Base-by-base conservation (phyloP, 2,329 filamentous ascomycete genomes). In the Aspergillus clavatus region DNA sequence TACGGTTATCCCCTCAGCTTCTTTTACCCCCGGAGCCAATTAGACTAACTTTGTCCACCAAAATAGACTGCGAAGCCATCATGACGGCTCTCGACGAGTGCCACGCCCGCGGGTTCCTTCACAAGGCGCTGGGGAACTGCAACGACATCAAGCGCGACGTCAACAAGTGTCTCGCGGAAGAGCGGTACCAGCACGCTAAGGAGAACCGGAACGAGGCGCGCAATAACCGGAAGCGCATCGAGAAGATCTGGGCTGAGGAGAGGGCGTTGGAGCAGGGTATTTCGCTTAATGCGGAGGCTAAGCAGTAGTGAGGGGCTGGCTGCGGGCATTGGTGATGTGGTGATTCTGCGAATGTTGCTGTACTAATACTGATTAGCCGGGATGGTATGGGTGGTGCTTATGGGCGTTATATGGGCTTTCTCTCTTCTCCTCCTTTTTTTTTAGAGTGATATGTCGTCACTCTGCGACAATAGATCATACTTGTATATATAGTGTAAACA, bases 31-130 rank as follows among this genome's bases (percentile, higher is more conserved):
- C n/a, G n/a, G n/a, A 5, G 38, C 40, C 26, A 27, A 18, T n/a
- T 40, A 35, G 11, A 47, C 41, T 53, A 48, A 50, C 18, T 22
- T n/a, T 21, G 12, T 18, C n/a, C 29, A 29, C 38, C 19, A 45
- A 58, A 52, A 54, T 41, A 98, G 93, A 86, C 62, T 98, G 93
- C 79, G 88, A 91, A 69, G 89, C 95, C 57, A 82, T 98, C 67
- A 95, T 97, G 82, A 84, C 77, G 40, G 86, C 87, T 38, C 87
- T 98, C 56, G 93, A 97, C 62, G 89, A 96, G 74, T 98, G 93
- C 73, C 93, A 98, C 65, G 86, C 87, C 24, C 80, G 80, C 48
- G 93, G 93, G 43, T 98, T 98, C 72, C 72, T 98, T 46, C 90
- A 87, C 81, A 96, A 95, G 71, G 83, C 87, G 1, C 73, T 88